These are phyloP conservation scores for Lactarius akahatsu DNA, from an alignment of 768 basidiomycete species.

Conservation along the genomic window DNA sequence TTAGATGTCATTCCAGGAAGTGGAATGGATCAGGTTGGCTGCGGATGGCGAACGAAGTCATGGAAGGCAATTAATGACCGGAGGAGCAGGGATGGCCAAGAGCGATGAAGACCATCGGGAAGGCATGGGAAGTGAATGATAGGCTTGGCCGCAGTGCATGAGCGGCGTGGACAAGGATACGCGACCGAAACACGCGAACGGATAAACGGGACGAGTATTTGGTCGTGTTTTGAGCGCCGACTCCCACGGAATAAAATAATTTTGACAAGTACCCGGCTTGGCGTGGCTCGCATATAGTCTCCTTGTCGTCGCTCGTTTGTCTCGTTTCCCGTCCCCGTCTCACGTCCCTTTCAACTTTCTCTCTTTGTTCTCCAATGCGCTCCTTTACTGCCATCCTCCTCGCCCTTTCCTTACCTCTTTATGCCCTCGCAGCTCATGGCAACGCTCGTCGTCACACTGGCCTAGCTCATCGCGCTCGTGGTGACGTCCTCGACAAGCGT, in stretches of 20 bases:
- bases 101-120: conserved; percentile 19
- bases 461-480: conserved; percentile 15
- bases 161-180: conserved; percentile 5
- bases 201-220: neutral
- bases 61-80: conserved; percentile 10
- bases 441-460: conserved; percentile 19
- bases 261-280: no score
- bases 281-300: no score
- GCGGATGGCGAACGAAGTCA: conserved; percentile 11
- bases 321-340: neutral
- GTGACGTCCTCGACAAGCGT: conserved; percentile 13
- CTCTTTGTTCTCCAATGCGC: conserved; percentile 16
- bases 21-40: conserved; percentile 28
- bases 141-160: conserved; percentile 6
- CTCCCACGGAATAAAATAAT: no score
- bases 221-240: conserved; percentile 4
- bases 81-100: conserved; percentile 19
- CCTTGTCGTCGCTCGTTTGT: no score
- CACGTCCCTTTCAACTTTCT: neutral
- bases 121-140: conserved; percentile 12
- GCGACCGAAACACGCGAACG: neutral
- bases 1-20: conserved; percentile 26
- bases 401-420: conserved; percentile 21
- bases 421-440: conserved; percentile 12
- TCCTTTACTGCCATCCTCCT: conserved; percentile 19